phyloP scores from a whole-genome alignment of 164 flowering plant genomes.

The Vitis labrusca region DNA sequence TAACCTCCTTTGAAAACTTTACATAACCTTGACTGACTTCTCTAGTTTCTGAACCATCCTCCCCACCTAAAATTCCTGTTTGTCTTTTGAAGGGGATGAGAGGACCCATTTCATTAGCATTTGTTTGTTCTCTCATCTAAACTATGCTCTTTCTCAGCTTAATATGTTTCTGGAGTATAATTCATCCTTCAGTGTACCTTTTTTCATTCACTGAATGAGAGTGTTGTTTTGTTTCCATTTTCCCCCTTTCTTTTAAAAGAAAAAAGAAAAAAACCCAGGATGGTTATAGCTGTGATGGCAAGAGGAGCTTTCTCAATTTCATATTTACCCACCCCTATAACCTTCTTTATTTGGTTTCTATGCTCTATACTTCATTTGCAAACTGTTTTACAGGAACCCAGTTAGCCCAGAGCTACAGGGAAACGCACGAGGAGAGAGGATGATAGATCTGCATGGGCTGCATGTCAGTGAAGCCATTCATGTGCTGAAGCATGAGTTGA shows the following conservation, averaged over 20 bases:
- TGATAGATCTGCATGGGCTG: conserved; percentile 93
- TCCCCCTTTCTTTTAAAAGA: no score
- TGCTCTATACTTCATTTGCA: neutral
- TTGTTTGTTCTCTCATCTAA: no score
- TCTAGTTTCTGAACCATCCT: neutral
- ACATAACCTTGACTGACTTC: neutral
- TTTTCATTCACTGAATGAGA: no score
- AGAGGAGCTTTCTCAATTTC: neutral
- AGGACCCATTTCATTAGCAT: neutral
- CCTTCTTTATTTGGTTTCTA: neutral
- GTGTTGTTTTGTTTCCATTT: no score
- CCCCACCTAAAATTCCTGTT: neutral
- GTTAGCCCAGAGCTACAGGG: conserved; percentile 45
- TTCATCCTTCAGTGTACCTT: no score
- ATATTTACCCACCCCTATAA: neutral
- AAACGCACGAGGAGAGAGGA: conserved; percentile 68
- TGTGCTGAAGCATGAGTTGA: conserved; percentile 74
- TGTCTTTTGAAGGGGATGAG: no score
- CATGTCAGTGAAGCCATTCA: conserved; percentile 91
- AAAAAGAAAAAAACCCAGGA: no score
- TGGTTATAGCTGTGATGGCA: no score
- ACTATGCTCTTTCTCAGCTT: no score
- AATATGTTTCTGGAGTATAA: no score
- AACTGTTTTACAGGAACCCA: conserved; percentile 56
- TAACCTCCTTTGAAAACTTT: neutral